phyloP scores from a whole-genome alignment of 345 rosid genomes.

The Hibiscus syriacus region DNA sequence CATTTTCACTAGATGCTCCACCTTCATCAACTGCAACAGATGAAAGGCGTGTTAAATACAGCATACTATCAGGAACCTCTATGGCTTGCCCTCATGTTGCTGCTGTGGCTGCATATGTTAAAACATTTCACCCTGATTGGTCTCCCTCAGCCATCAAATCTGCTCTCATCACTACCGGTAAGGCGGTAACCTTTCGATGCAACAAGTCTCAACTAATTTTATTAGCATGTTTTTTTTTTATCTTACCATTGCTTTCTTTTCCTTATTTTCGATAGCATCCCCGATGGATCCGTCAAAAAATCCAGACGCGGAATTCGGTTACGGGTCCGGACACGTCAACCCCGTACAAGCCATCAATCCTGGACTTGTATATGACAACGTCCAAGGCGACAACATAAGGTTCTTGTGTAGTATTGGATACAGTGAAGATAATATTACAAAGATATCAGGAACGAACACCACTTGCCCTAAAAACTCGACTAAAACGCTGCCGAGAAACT shows the following conservation, averaged over 20 bases:
- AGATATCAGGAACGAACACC: constrained; percentile 11
- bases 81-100: neutral
- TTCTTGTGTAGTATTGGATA: constrained; percentile 28
- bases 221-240: too few species aligned
- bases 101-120: neutral
- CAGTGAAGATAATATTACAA: constrained; percentile 5
- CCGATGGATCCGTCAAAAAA: constrained; percentile 15
- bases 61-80: neutral
- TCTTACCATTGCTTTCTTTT: neutral
- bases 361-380: constrained; percentile 30
- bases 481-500: neutral
- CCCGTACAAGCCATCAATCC: constrained; percentile 25
- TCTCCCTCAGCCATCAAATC: neutral
- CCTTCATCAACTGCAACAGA: neutral
- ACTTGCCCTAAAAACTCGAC: neutral
- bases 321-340: constrained; percentile 34
- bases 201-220: neutral
- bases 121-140: neutral
- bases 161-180: neutral
- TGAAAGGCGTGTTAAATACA: neutral
- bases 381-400: constrained; percentile 18
- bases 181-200: neutral
- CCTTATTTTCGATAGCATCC: constrained; percentile 15
- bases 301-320: constrained; percentile 16
- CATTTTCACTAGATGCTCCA: constrained; percentile 14